Base-by-base conservation (phyloP, 2,329 filamentous ascomycete species). In the Clonostachys rosea region DNA sequence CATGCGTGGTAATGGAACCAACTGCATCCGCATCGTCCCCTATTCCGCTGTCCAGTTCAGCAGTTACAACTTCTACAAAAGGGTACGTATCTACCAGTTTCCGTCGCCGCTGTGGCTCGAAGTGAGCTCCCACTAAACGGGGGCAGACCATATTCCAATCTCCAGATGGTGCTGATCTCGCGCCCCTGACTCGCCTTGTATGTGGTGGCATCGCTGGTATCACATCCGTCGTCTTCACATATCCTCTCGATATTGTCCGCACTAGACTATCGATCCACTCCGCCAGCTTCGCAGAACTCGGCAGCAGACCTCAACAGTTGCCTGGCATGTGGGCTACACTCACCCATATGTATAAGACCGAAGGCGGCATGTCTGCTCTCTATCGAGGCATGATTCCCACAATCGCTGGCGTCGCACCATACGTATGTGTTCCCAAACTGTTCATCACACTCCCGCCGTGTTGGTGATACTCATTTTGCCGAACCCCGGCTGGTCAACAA, bases 31-130 rank as follows among this genome's bases (percentile, higher is more conserved):
- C 52, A 99, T 99, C 56, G 90, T 99, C 45, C 94, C 94, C 5
- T 99, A 99, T 67, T 97, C 92, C 44, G 94, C 94, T 11, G 94
- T 97, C 39, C 94, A 99, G 63, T 99, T 99, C 67, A 92, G 92
- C 56, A 95, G 91, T 63, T 99, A 97, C 74, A 97, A 95, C 65
- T 83, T 97, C 56, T 99, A 99, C 71, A 96, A 95, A 69, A 81
- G 84, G 71, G 91, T 95, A 72, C 64, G 84, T 70, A 34, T 20
- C 34, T n/a, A 11, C 9, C 17, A 13, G 40, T 16, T 20, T n/a
- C 44, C 33, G 8, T 13, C 14, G 40, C 14, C 10, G 35, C 10
- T 12, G 6, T 43, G 16, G 40, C 7, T 36, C 45, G 42, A 20
- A 47, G 10, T 24, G 24, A 20, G 8, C 17, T 10, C 24, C 24